A percentile compares a stretch with the other conserved stretches of the same genome.
Conservation (phyloP, 2,329 filamentous ascomycete species). For the Drechslerella stenobrocha region DNA sequence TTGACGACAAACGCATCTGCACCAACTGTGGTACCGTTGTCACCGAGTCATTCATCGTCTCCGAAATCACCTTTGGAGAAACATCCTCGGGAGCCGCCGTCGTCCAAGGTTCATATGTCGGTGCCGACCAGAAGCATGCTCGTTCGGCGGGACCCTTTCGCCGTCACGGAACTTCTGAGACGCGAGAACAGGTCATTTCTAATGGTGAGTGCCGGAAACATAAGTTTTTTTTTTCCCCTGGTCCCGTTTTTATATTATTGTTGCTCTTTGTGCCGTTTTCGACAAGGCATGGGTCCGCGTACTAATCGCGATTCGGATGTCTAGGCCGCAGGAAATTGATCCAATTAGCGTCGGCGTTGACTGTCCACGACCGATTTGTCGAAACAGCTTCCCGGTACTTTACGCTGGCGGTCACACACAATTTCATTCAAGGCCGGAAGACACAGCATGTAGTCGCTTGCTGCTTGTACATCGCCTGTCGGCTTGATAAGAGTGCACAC, state of each 20-base stretch:
- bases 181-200: constrained; percentile 65
- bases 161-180: constrained; percentile 64
- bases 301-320: constrained; percentile 47
- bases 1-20: constrained; percentile 63
- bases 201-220: constrained; percentile 56
- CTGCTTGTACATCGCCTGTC: constrained; percentile 84
- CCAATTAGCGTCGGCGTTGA: constrained; percentile 62
- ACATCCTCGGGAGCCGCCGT: constrained; percentile 80
- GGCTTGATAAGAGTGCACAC: constrained; percentile 75
- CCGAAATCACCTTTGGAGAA: constrained; percentile 90
- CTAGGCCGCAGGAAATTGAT: constrained; percentile 58
- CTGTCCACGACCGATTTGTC: constrained; percentile 65
- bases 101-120: constrained; percentile 86
- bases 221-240: constrained; percentile 4
- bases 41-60: constrained; percentile 83
- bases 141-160: constrained; percentile 64
- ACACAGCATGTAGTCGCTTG: constrained; percentile 85
- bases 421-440: constrained; percentile 83
- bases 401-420: constrained; percentile 72
- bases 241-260: constrained; percentile 34
- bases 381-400: constrained; percentile 73
- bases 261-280: constrained; percentile 27
- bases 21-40: constrained; percentile 81
- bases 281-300: constrained; percentile 12
- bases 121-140: constrained; percentile 79